Base-by-base conservation (phyloP, 1,284 basidiomycete species). In the Coniferiporia weirii region DNA sequence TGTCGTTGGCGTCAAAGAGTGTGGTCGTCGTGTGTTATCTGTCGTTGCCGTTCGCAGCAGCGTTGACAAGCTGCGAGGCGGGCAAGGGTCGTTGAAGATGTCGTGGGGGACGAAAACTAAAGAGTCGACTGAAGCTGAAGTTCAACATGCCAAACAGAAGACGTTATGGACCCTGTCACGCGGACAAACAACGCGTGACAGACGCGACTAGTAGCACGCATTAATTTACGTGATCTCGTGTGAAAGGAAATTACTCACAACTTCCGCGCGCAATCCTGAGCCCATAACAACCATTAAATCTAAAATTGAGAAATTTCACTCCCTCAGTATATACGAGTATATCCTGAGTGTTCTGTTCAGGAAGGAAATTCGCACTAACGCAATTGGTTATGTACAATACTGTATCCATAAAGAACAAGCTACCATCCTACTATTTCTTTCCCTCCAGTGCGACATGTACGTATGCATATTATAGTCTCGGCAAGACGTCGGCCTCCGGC, bases 131-230 rank as follows among this genome's bases (percentile, higher is more conserved):
- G 13, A 40, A 36, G 13, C 20, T 6, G 40, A 36, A 40, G 17
- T 52, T 52, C 51, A 52, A 52, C 51, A 52, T 40, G 34, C 51
- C 17, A 52, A 52, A 20, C 22, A 36, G 40, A 52, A 27, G 35
- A 20, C 44, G 36, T 40, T n/a, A 19, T 36, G 36, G 27, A 27
- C 27, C 27, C 27, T 40, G 17, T 27, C 49, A 51, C 17, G 17
- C 13, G 32, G 20, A 27, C 49, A 52, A 52, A 52, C 35, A 52
- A 52, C 51, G 51, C 51, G 51, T 52, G 49, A 50, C 49, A 46
- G 44, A 17, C 44, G 44, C 27, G 27, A 27, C 27, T 27, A n/a
- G n/a, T n/a, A n/a, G n/a, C n/a, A n/a, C n/a, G n/a, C n/a, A n/a
- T n/a, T n/a, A n/a, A 27, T 27, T 27, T 27, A 27, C 27, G 27